Conservation (phyloP, 768 basidiomycete genomes). For the Dioszegia aurantiaca region DNA sequence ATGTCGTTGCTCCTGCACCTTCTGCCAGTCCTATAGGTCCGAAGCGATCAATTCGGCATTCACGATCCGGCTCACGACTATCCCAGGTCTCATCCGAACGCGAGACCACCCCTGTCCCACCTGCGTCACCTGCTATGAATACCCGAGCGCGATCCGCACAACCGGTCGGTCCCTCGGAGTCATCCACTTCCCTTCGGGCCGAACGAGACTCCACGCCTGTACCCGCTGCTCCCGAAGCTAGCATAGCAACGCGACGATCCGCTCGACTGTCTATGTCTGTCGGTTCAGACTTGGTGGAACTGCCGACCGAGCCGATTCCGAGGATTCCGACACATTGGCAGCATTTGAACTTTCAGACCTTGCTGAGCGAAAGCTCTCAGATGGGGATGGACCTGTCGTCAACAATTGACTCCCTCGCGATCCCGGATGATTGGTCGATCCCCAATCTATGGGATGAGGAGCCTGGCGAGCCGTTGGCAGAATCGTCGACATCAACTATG, state of each 20-base stretch:
- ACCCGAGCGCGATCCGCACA: constrained; percentile 3
- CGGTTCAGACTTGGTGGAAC: not conserved
- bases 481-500: too few species aligned
- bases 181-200: not conserved
- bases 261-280: not conserved
- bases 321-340: too few species aligned
- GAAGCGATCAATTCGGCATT: not conserved
- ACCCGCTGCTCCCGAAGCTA: not conserved
- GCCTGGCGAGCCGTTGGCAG: too few species aligned
- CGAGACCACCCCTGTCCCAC: not conserved
- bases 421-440: not conserved
- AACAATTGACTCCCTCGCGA: not conserved
- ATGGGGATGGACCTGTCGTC: too few species aligned
- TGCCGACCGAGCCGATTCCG: too few species aligned
- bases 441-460: too few species aligned
- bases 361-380: too few species aligned
- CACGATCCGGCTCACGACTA: constrained; percentile 1
- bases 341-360: too few species aligned
- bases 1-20: not conserved
- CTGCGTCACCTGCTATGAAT: constrained; percentile 3
- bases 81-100: constrained; percentile 8
- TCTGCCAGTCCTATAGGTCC: not conserved
- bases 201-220: constrained; percentile 1
- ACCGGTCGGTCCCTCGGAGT: not conserved
- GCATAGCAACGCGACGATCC: not conserved